phyloP scores from a whole-genome alignment of 495 filamentous ascomycete genomes.

The Aspergillus carlsbadensis region DNA sequence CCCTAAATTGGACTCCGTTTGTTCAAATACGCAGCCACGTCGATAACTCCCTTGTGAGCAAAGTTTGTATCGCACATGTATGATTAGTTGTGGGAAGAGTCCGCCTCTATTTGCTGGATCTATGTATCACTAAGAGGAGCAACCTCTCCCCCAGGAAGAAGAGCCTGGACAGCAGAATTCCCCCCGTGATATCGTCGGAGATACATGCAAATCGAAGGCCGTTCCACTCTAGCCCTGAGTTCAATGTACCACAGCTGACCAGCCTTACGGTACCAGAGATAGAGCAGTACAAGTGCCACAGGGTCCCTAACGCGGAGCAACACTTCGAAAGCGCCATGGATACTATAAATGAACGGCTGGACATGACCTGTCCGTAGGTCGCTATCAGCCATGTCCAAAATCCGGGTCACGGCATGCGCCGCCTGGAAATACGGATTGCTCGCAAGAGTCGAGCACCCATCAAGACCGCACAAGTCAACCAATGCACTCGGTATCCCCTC shows the following conservation, averaged over 20 bases:
- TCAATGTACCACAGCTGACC: constrained; percentile 44
- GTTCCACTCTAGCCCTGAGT: constrained; percentile 41
- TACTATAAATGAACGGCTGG: constrained; percentile 26
- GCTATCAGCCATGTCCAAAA: constrained; percentile 25
- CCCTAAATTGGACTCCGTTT: too few species aligned
- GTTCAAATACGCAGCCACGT: too few species aligned
- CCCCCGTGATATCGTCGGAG: constrained; percentile 26
- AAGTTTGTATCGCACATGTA: too few species aligned
- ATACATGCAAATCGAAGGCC: constrained; percentile 43
- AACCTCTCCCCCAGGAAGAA: too few species aligned
- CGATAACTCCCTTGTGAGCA: too few species aligned
- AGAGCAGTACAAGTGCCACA: constrained; percentile 43
- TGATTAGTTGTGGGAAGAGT: too few species aligned
- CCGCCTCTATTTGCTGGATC: too few species aligned
- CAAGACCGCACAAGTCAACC: constrained; percentile 30
- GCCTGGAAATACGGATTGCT: constrained; percentile 42
- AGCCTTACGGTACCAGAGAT: constrained; percentile 46
- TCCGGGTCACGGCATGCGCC: constrained; percentile 33
- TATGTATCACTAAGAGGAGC: too few species aligned
- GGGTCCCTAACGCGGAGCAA: constrained; percentile 40
- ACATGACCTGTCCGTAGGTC: constrained; percentile 25
- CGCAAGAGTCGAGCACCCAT: constrained; percentile 31
- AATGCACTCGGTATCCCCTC: constrained; percentile 33
- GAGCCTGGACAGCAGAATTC: constrained; percentile 26
- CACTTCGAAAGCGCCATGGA: constrained; percentile 28